phyloP scores from a whole-genome alignment of 208 protist species.

The Wallacemonas sp. region DNA sequence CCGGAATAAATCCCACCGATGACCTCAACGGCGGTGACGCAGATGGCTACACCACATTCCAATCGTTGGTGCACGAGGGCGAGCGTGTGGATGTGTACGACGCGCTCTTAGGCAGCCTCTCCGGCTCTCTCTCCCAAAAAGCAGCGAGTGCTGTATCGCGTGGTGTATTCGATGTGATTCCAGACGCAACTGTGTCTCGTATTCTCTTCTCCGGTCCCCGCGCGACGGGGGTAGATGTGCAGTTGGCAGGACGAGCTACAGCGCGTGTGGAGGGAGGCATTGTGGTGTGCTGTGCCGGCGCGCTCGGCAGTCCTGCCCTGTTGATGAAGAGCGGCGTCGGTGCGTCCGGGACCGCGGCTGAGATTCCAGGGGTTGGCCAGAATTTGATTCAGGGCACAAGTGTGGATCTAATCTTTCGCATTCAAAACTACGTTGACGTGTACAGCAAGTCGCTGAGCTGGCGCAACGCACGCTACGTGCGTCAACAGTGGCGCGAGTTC shows the following conservation, averaged over 20 bases:
- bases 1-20: conserved; percentile 36
- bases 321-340: conserved; percentile 66
- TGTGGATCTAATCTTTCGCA: conserved; percentile 56
- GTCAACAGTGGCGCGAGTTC: conserved; percentile 71
- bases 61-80: conserved; percentile 52
- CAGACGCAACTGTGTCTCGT: conserved; percentile 28
- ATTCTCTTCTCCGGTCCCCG: conserved; percentile 27
- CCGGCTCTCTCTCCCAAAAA: conserved; percentile 15
- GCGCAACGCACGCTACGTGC: conserved; percentile 56
- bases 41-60: conserved; percentile 58
- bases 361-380: conserved; percentile 43
- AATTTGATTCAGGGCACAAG: conserved; percentile 60
- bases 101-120: conserved; percentile 29
- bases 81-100: conserved; percentile 55
- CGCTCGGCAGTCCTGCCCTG: conserved; percentile 56
- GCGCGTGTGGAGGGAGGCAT: conserved; percentile 9
- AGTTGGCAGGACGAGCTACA: not conserved
- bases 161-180: conserved; percentile 27
- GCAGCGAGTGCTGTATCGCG: conserved; percentile 17
- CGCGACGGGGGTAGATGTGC: conserved; percentile 29
- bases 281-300: conserved; percentile 53
- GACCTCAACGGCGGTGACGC: conserved; percentile 59
- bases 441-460: conserved; percentile 70
- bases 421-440: conserved; percentile 22
- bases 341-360: conserved; percentile 31